Base-by-base conservation (phyloP, 2,329 filamentous ascomycete species). In the Ophiostoma montium region DNA sequence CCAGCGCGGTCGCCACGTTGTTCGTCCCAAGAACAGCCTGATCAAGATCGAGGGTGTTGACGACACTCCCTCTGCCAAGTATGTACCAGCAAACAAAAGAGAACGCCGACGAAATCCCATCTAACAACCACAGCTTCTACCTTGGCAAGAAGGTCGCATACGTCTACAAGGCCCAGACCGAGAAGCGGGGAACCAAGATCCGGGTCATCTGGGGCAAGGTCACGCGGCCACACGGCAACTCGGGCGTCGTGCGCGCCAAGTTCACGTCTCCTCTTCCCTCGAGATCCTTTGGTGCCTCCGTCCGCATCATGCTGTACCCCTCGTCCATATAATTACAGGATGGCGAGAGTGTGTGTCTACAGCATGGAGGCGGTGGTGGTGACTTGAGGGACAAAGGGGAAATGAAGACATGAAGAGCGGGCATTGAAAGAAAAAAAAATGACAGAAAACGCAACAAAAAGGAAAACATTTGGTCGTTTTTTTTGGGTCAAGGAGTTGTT, bases 41-140 rank as follows among this genome's bases (percentile, higher is more conserved):
- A 84, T 98, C 75, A 92, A 95, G 82, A 94, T 98, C 66, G 90
- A 98, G 80, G 90, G 90, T 70, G 92, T 96, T 64, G 88, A 94
- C 65, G 80, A 86, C 77, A 80, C 84, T 65, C 76, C 86, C 64
- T 86, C 83, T 67, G 90, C 92, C 71, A 86, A 82, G 81, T 89
- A 83, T 60, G 79, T 75, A 55, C 63, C 56, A 55, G 63, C 56
- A 63, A 55, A 73, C 74, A 95, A 45, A 12, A 23, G n/a, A 56
- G 63, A 53, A 30, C 35, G 46, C 54, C 45, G 23, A 27, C 23
- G 23, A 27, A 4, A 27, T 5, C 23, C 39, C 38, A 12, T 12
- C 15, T 41, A 19, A 19, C 33, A 27, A 15, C 53, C 23, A 52
- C 60, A 78, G 75, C 74, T 95, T 95, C 85, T 98, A 98, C 78